Base-by-base conservation (phyloP, 257 asterid genomes). In the Cruciata laevipes region DNA sequence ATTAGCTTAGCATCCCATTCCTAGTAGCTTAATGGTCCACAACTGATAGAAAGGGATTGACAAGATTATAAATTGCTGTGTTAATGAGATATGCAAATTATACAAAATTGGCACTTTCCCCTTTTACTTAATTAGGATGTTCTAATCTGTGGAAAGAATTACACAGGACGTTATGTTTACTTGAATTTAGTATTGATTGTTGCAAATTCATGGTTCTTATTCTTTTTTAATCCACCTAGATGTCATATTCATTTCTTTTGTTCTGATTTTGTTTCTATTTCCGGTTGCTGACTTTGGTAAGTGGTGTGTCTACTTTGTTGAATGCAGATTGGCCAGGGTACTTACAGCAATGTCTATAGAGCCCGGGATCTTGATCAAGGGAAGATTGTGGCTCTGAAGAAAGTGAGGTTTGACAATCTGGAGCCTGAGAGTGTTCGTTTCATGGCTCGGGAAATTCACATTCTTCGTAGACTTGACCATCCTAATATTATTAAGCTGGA, bases 371-470 rank as follows among this genome's bases (percentile, higher is more conserved):
- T 91, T 40, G 94, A 87, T 77, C 83, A 89, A 76, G 86, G 90
- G 73, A 91, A 91, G 76, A 83, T 91, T 66, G 98, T 91, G 65
- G 98, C 98, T 44, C 56, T 91, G 76, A 91, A 91, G 87, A 91
- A 91, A 80, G 95, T 91, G 70, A 81, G 98, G 79, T 91, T 91
- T 78, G 98, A 91, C 83, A 91, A 89, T 76, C 83, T 91, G 74
- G 97, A 90, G 80, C 97, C 96, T 47, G 96, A 90, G 81, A 90
- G 97, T 78, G 98, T 89, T 72, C 96, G 95, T 60, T 91, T 91
- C 80, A 91, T 91, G 98, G 96, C 98, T 30, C 82, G 98, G 81
- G 98, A 91, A 85, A 91, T 91, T 78, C 95, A 84, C 75, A 84
- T 91, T 73, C 86, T 91, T 71, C 94, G 98, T 17, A 81, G 84